Base-by-base conservation (phyloP, 805 yeast genomes). In the Komagataella populi region DNA sequence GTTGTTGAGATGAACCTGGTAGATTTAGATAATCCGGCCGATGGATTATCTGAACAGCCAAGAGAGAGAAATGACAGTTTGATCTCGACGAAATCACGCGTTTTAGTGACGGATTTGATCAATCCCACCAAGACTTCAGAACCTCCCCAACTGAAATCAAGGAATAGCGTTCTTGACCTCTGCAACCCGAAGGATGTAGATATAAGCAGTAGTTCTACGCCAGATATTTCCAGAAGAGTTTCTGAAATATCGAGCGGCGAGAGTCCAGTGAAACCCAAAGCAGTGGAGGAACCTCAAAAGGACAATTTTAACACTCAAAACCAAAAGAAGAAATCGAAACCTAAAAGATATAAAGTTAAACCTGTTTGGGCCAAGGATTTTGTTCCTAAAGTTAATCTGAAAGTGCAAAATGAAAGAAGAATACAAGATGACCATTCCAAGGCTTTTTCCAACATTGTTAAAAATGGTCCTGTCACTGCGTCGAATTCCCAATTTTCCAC, bases 331-430 rank as follows among this genome's bases (percentile, higher is more conserved):
- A 30, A 10, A 7, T 52, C 57, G 3, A 81, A 83, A 64, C 90
- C 93, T 1, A 75, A 65, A 51, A 68, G 85, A 57, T 84, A 84
- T 63, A 65, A 65, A 12, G 70, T 67, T 48, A 85, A 85, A 3
- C 96, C 96, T 4, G 71, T 80, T 4, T 89, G 96, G 96, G 96
- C 96, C 0, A 83, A 74, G 55, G 83, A 80, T 58, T 87, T 84
- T 81, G 66, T 73, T 48, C 82, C 83, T 0, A 61, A 66, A 4
- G 59, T 62, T 23, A 49, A 50, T n/a, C 43, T 54, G 59, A 12
- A 56, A 56, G 43, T 54, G 55, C 22, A 52, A 53, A 36, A 47
- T 23, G 39, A 51, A 48, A 10, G 53, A 53, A 48, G 50, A 23
- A 43, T 18, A 47, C 12, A 44, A 24, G 10, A 46, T 50, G 6